These are phyloP conservation scores for Grammothele lineata DNA, from an alignment of 768 basidiomycete genomes.

Conservation along the genomic window DNA sequence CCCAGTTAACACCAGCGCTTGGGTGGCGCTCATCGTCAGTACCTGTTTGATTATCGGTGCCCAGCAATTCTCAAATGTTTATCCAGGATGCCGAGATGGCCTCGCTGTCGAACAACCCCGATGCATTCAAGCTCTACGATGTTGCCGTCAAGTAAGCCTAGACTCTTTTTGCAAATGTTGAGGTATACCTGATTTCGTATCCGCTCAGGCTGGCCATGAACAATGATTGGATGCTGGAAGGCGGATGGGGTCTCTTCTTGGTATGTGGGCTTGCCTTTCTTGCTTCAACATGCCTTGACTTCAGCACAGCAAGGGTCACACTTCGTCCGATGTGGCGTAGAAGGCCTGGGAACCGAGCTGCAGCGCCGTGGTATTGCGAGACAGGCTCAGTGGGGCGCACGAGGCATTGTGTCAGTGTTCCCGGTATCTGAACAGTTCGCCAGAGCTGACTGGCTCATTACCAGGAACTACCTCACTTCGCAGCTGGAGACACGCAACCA, in stretches of 20 bases:
- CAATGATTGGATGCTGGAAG: slow-evolving; percentile 69
- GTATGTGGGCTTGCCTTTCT: slow-evolving; percentile 30
- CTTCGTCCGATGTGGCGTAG: slow-evolving; percentile 60
- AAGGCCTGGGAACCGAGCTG: slow-evolving; percentile 61
- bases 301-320: slow-evolving; percentile 67
- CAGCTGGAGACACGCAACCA: slow-evolving; percentile 42
- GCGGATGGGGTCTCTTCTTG: slow-evolving; percentile 64
- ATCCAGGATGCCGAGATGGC: slow-evolving; percentile 67
- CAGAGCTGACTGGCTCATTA: neutral
- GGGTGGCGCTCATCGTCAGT: slow-evolving; percentile 62
- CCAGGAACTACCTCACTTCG: slow-evolving; percentile 48
- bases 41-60: neutral
- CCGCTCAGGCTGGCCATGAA: slow-evolving; percentile 60
- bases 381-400: slow-evolving; percentile 70
- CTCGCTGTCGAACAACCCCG: slow-evolving; percentile 47
- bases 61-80: neutral
- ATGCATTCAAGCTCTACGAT: slow-evolving; percentile 66
- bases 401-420: slow-evolving; percentile 60
- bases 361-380: slow-evolving; percentile 62
- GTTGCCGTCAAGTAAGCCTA: slow-evolving; percentile 54
- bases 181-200: neutral
- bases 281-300: neutral
- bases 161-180: neutral
- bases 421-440: no score
- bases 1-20: slow-evolving; percentile 63